Evolutionary conservation across 2,329 filamentous ascomycete species (phyloP).

Genomic region (Kalmusia sp.): DNA sequence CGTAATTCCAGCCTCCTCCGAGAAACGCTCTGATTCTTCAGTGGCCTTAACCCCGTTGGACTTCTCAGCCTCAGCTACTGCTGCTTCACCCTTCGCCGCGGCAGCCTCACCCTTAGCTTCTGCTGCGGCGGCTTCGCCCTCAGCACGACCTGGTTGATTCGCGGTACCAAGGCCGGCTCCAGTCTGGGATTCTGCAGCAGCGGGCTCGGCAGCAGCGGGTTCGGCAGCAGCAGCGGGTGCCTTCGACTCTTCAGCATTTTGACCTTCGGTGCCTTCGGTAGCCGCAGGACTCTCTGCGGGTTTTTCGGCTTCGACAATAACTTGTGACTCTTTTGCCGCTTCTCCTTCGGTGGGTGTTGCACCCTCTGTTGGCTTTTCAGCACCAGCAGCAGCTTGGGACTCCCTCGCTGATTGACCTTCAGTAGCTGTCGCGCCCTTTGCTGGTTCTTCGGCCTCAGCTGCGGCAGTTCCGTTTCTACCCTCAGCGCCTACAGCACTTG

Average conservation of each 20-base stretch:
- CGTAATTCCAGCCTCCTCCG: conserved; percentile 36
- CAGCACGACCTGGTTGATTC: conserved; percentile 30
- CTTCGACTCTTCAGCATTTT: not conserved
- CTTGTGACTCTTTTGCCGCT: not conserved
- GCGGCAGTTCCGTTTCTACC: too few species aligned
- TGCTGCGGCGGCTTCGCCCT: conserved; percentile 24
- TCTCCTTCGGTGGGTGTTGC: not conserved
- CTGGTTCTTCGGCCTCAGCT: conserved; percentile 1
- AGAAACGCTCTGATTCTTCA: conserved; percentile 38
- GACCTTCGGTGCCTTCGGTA: conserved; percentile 1
- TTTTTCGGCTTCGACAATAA: not conserved
- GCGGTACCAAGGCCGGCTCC: conserved; percentile 22
- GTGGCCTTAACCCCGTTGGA: conserved; percentile 34
- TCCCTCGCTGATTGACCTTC: conserved; percentile 6
- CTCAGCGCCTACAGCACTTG: conserved; percentile 10
- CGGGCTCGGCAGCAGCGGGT: too few species aligned
- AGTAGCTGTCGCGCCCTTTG: not conserved
- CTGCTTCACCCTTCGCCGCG: conserved; percentile 7
- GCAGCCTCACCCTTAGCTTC: conserved; percentile 18
- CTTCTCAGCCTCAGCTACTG: conserved; percentile 25
- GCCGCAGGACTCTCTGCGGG: not conserved
- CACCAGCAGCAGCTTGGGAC: not conserved
- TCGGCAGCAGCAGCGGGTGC: conserved; percentile 4
- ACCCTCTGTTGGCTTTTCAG: not conserved
- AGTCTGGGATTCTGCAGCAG: not conserved